Evolutionary conservation across 2,329 filamentous ascomycete genomes (phyloP), one percentile per base, ranked within the genome.

Genomic region (Diaporthe destruens): DNA sequence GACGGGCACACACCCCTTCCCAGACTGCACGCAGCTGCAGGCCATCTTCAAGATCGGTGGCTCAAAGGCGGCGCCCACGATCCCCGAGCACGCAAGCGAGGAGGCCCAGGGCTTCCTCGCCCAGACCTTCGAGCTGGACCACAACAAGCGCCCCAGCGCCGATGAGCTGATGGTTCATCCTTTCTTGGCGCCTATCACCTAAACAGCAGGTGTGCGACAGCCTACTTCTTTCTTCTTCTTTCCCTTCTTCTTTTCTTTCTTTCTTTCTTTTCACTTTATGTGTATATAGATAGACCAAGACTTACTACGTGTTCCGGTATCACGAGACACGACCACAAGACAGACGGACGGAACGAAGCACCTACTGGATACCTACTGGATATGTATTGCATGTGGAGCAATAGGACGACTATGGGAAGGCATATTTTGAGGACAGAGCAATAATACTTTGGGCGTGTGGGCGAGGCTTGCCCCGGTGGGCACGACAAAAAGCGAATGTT

Each of bases 21-120:
- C 96, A 0, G 96, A 98, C 84, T 98, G 95, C 86, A 97, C 94
- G 74, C 97, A 99, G 83, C 87, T 99, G 75, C 96, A 99, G 81
- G 96, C 96, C 74, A 98, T 99, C 79, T 99, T 99, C 87, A 98
- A 98, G 85, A 98, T 99, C 80, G 95, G 95, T 51, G 95, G 93
- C 76, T 92, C 93, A 76, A 93, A 94, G 81, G 94, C 95, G 32
- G 91, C 94, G 56, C 96, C 96, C 0, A 95, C 94, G 20, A 93
- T 98, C 71, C 96, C 96, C 0, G 94, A 97, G 16, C 90, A 92
- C 77, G 94, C 95, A 16, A 96, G 94, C 78, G 89, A 91, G 47
- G 96, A 98, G 77, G 96, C 95, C 6, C 90, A 92, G 81, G 88
- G 88, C 56, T 99, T 99, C 85, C 85, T 99, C 76, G 88, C 89